A percentile compares a stretch with the other conserved stretches of the same genome.
phyloP scores from a whole-genome alignment of 2,329 filamentous ascomycete genomes.

The Scedosporium dehoogii region DNA sequence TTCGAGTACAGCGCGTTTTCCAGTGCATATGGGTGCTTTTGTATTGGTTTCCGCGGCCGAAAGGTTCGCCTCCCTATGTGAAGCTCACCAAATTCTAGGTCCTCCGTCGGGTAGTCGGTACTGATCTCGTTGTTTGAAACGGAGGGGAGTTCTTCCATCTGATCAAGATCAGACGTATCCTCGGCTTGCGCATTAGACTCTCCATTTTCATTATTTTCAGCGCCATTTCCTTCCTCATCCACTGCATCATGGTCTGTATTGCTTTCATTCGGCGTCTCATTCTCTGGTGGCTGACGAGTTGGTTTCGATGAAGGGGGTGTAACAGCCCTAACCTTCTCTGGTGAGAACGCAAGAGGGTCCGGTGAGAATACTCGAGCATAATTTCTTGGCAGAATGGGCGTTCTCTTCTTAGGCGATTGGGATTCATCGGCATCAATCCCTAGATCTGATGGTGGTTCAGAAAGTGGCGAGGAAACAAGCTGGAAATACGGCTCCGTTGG shows the following conservation, averaged over 20 bases:
- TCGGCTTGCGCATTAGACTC: neutral
- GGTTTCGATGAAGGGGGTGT: neutral
- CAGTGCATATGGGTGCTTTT: conserved; percentile 48
- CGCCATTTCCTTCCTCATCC: no score
- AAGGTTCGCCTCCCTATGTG: conserved; percentile 35
- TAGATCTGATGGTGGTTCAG: conserved; percentile 5
- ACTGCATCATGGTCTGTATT: no score
- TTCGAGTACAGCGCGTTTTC: conserved; percentile 46
- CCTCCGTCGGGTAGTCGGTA: neutral
- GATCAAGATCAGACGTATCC: neutral
- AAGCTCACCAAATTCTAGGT: conserved; percentile 13
- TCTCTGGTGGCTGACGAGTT: neutral
- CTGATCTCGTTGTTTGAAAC: neutral
- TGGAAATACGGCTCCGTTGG: neutral
- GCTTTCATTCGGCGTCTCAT: neutral
- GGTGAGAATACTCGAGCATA: conserved; percentile 1
- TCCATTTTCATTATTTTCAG: no score
- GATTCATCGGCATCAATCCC: neutral
- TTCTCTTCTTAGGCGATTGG: neutral
- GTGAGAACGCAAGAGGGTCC: conserved; percentile 2
- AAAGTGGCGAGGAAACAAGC: conserved; percentile 1
- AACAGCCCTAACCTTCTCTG: neutral
- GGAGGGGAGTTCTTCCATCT: neutral
- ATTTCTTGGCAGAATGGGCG: neutral
- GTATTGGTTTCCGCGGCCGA: conserved; percentile 50